Conservation (phyloP, 2,329 filamentous ascomycete species). For the Talaromyces rugulosus region DNA sequence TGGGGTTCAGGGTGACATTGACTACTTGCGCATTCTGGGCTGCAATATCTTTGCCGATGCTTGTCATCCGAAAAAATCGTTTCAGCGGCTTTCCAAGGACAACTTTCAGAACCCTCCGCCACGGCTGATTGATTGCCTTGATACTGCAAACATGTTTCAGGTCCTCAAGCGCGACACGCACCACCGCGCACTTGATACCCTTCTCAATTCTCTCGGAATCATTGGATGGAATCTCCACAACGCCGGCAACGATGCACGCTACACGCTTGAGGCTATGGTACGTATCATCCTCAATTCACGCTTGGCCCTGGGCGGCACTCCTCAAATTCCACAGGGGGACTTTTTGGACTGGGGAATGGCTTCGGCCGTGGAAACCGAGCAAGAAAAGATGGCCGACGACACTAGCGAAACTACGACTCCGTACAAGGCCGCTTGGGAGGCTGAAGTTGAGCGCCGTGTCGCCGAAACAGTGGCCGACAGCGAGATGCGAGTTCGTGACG, state of each 20-base stretch:
- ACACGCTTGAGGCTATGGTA: constrained; percentile 71
- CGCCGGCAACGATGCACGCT: constrained; percentile 79
- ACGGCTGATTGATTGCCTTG: constrained; percentile 61
- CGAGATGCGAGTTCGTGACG: constrained; percentile 17
- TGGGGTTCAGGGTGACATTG: constrained; percentile 63
- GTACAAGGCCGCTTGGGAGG: constrained; percentile 16
- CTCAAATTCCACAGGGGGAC: background rate
- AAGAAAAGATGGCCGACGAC: background rate
- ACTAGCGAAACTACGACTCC: background rate
- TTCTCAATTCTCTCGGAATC: constrained; percentile 64
- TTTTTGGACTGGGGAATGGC: constrained; percentile 7
- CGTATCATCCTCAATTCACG: constrained; percentile 49
- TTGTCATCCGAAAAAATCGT: background rate
- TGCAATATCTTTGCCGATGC: constrained; percentile 46
- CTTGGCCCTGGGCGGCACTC: constrained; percentile 16
- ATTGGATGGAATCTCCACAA: constrained; percentile 69
- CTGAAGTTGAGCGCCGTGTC: constrained; percentile 19
- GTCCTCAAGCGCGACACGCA: constrained; percentile 54
- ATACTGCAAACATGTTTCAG: constrained; percentile 70
- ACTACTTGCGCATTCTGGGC: constrained; percentile 62
- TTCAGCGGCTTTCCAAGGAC: background rate
- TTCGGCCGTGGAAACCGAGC: background rate
- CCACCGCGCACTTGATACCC: constrained; percentile 52
- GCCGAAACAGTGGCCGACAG: constrained; percentile 12
- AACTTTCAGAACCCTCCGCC: background rate